Evolutionary conservation across 2,329 filamentous ascomycete species (phyloP), one percentile per base, ranked within the genome.

Genomic region (Akanthomyces muscarius): DNA sequence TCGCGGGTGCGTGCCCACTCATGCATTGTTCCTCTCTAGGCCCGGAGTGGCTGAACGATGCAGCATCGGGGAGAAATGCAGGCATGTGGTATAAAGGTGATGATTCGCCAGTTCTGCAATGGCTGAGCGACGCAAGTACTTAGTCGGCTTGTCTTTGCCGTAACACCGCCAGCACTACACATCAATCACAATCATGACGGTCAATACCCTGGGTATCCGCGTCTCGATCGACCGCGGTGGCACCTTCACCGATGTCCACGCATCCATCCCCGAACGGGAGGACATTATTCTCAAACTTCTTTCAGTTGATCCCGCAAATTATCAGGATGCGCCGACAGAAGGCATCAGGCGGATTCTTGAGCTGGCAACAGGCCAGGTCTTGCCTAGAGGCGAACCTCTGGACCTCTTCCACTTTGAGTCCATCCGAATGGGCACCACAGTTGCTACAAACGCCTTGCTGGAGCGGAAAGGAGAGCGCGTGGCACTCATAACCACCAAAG

Each of bases 391-490:
- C 1, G 68, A 72, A 1, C 62, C 73, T 7, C 58, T 78, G 13
- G 73, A 77, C 13, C 71, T 76, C 1, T 71, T 70, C 0, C 69
- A 72, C 13, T 72, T 79, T 44, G 86, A 89, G 71, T 89, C 85
- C 63, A 91, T 91, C 69, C 85, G 89, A 25, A 91, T 91, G 88
- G 89, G 89, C n/a, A 92, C 89, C 0, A 92, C 89, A 0, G 89
- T 92, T 2, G 89, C 89, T 1, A 92, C 89, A 0, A 92, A 92
- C 72, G 89, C 89, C 1, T 75, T 92, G n/a, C 76, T 92, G 1
- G 89, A 92, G 71, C 77, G 89, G 47, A 91, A 91, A 71, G 89
- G 89, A 28, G 88, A 90, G 68, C 82, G 82, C 45, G 87, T 89
- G 66, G 89, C 88, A 0, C 81, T 92, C 69, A 80, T 92, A 1